phyloP scores from a whole-genome alignment of 2,329 filamentous ascomycete species.

The Colletotrichum brevisporum region DNA sequence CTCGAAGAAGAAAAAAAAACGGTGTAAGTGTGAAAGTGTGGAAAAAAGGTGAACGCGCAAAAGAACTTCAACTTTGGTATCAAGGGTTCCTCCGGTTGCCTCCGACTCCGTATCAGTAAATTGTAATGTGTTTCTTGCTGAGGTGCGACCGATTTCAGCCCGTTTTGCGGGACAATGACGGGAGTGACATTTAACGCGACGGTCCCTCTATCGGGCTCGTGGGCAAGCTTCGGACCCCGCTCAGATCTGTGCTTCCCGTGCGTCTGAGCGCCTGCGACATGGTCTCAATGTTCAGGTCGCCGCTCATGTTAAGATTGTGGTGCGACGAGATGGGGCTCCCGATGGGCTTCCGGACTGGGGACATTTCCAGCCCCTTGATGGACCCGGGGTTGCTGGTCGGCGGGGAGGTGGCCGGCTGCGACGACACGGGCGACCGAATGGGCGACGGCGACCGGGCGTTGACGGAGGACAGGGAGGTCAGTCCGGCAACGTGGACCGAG shows the following conservation, averaged over 20 bases:
- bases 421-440: conserved; percentile 83
- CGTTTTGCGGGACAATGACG: neutral
- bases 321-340: conserved; percentile 74
- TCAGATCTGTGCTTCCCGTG: conserved; percentile 86
- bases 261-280: conserved; percentile 91
- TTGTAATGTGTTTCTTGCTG: conserved; percentile 9
- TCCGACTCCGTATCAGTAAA: conserved; percentile 39
- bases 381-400: conserved; percentile 83
- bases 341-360: conserved; percentile 71
- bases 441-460: conserved; percentile 83
- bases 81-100: conserved; percentile 39
- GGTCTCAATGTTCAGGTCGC: conserved; percentile 90
- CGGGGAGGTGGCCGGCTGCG: conserved; percentile 77
- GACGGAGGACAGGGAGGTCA: conserved; percentile 70
- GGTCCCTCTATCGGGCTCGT: conserved; percentile 67
- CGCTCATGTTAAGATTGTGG: conserved; percentile 64
- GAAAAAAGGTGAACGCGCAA: conserved; percentile 18
- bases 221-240: conserved; percentile 68
- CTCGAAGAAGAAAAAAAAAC: neutral
- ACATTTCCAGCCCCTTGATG: conserved; percentile 80
- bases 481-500: conserved; percentile 77
- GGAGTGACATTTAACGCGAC: conserved; percentile 22
- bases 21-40: conserved; percentile 5
- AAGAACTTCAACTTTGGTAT: conserved; percentile 40
- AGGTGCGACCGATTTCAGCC: neutral